Evolutionary conservation across 2,329 filamentous ascomycete species (phyloP), one percentile per base, ranked within the genome.

Genomic region (Massarina eburnea): DNA sequence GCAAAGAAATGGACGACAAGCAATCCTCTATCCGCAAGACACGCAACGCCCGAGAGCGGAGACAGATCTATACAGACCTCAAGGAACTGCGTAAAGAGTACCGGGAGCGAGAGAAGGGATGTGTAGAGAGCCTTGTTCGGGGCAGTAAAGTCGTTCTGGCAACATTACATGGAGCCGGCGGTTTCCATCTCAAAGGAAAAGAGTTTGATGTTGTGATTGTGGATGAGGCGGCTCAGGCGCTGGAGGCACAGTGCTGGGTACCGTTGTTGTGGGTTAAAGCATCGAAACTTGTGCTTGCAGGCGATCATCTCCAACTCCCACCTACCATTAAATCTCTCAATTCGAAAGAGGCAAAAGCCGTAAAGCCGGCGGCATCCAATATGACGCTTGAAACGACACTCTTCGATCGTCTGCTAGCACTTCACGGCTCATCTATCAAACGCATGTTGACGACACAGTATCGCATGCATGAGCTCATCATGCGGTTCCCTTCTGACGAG

Each of bases 161-260:
- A 1, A 99, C 94, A 2, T 77, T 99, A 35, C 94, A 99, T 68
- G 94, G 94, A 2, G 87, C 92, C 1, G 94, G 94, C 8, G 88
- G 91, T 0, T 86, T 84, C 58, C 90, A 96, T 71, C 75, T 96
- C 24, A 85, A 83, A 49, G 81, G 85, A 50, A 84, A 95, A 62
- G 75, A 82, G 41, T 99, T 99, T 54, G 94, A 99, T 68, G 88
- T 96, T 4, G 89, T 99, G 21, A 85, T 99, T 49, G 90, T 99
- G 45, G 94, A 99, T 62, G 94, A 99, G 73, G 94, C 91, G 4
- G 95, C 89, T 66, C 94, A 99, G 68, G 94, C 94, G 2, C 77
- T 97, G 8, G 94, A 99, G 71, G 91, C 94, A 1, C 92, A 97
- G 70, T 96, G 91, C 73, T 99, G 94, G 94, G 91, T 97, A 41